phyloP scores from a whole-genome alignment of 177 flowering plant genomes.

The Vitis hybrid region DNA sequence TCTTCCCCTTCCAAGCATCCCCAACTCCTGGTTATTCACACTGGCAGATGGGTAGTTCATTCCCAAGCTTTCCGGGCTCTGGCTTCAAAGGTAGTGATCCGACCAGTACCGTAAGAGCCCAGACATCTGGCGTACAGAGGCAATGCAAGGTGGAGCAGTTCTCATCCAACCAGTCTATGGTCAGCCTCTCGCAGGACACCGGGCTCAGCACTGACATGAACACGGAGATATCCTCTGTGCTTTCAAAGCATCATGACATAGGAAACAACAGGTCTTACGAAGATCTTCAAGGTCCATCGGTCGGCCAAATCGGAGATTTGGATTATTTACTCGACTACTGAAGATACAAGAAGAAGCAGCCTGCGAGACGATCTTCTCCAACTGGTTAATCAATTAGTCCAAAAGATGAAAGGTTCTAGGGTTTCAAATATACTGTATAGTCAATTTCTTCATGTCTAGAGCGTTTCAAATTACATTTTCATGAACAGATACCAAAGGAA shows the following conservation, averaged over 20 bases:
- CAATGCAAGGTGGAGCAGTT: conserved; percentile 43
- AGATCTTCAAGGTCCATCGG: conserved; percentile 27
- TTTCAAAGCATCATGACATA: conserved; percentile 29
- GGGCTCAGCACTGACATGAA: conserved; percentile 46
- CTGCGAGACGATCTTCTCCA: too few relatives aligned
- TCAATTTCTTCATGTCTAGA: conserved; percentile 6
- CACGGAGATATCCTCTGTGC: conserved; percentile 48
- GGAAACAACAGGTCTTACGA: conserved; percentile 17
- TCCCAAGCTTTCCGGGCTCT: conserved; percentile 26
- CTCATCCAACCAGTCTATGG: conserved; percentile 46
- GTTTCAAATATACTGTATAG: conserved; percentile 15
- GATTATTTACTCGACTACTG: conserved; percentile 43
- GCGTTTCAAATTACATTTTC: neutral
- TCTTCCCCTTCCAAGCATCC: conserved; percentile 16
- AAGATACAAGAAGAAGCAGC: conserved; percentile 2
- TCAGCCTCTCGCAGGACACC: conserved; percentile 51
- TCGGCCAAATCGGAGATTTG: conserved; percentile 29
- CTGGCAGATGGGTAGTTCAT: neutral
- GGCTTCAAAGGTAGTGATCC: conserved; percentile 4
- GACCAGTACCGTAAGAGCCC: too few relatives aligned
- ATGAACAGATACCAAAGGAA: conserved; percentile 4
- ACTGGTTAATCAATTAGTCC: too few relatives aligned
- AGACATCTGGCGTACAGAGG: neutral
- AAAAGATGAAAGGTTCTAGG: conserved; percentile 1
- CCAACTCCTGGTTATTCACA: conserved; percentile 11